A percentile compares a stretch with the other conserved stretches of the same genome.
Evolutionary conservation across 352 stramenopile genomes (phyloP).

Genomic region (Globisporangium rhizosaccharum): DNA sequence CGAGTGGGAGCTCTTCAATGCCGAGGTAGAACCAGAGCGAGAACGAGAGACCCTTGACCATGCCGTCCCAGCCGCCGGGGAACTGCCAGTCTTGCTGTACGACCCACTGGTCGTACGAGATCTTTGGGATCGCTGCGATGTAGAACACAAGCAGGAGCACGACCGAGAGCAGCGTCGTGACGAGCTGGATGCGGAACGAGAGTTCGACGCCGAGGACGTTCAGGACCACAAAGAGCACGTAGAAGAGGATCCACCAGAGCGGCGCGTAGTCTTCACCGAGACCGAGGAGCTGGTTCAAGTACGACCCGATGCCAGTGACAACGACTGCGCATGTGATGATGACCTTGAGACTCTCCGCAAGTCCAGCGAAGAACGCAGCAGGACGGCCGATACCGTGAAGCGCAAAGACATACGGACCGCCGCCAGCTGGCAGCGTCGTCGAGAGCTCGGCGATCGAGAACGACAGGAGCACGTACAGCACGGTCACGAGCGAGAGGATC

Average conservation of each 20-base stretch:
- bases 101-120: slow-evolving; percentile 58
- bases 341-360: slow-evolving; percentile 68
- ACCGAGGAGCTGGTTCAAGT: slow-evolving; percentile 51
- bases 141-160: slow-evolving; percentile 63
- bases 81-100: slow-evolving; percentile 39
- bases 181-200: slow-evolving; percentile 59
- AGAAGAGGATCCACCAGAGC: slow-evolving; percentile 60
- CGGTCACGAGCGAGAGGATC: slow-evolving; percentile 47
- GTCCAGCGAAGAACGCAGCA: slow-evolving; percentile 54
- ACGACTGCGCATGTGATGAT: slow-evolving; percentile 57
- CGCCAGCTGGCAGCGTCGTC: slow-evolving; percentile 42
- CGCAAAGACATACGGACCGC: slow-evolving; percentile 61
- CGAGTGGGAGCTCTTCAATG: slow-evolving; percentile 61
- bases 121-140: slow-evolving; percentile 42
- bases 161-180: slow-evolving; percentile 50
- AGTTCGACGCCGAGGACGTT: slow-evolving; percentile 58
- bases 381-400: slow-evolving; percentile 48
- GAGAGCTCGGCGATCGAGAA: slow-evolving; percentile 73
- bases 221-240: slow-evolving; percentile 53
- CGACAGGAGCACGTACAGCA: slow-evolving; percentile 57
- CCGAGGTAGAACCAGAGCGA: slow-evolving; percentile 69
- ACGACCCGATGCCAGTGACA: slow-evolving; percentile 59
- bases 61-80: slow-evolving; percentile 32
- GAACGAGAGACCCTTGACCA: slow-evolving; percentile 56
- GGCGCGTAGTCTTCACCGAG: slow-evolving; percentile 31